Base-by-base conservation (phyloP, 148 eudicot genomes). In the Silene conica region DNA sequence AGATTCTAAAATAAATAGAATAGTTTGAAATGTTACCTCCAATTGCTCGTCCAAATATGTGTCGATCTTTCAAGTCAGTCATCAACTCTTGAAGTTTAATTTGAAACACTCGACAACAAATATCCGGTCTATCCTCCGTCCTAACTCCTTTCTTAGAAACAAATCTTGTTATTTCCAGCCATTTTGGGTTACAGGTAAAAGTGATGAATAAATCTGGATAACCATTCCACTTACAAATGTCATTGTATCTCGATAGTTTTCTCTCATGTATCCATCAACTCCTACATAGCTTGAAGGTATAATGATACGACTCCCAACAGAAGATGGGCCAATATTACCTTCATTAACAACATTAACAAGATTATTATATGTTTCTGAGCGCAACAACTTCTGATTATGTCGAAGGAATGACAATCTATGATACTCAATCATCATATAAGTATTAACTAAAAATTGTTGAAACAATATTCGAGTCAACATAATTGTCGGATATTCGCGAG, bases 381-480 rank as follows among this genome's bases (percentile, higher is more conserved):
- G 20, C 31, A 70, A 54, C 0, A 13, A 3, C 6, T 22, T 22
- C 8, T 70, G 73, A 46, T 70, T 4, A 9, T 10, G 8, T 25
- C 11, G 20, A 70, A 70, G 20, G 18, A 22, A 70, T 2, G 13
- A 11, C 6, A 70, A 41, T 26, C 73, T 52, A 16, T n/a, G n/a
- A 1, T 58, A 10, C 70, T 67, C 70, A 16, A 67, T 31, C 70
- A 67, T 18, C 34, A 50, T 31, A 15, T 67, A 38, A 23, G 13
- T 38, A 69, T 69, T 59, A 0, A 69, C 72, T 12, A 69, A 48
- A 11, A 21, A 25, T 15, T 69, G 72, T 25, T 69, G 72, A 50
- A 46, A 69, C 8, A 71, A n/a, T 12, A 20, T 71, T 26, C 74
- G 20, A 1, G 50, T 16, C 46, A 7, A 10, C n/a, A 71, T 8